phyloP scores from a whole-genome alignment of 345 rosid genomes.

The Bruguiera gymnorhiza region DNA sequence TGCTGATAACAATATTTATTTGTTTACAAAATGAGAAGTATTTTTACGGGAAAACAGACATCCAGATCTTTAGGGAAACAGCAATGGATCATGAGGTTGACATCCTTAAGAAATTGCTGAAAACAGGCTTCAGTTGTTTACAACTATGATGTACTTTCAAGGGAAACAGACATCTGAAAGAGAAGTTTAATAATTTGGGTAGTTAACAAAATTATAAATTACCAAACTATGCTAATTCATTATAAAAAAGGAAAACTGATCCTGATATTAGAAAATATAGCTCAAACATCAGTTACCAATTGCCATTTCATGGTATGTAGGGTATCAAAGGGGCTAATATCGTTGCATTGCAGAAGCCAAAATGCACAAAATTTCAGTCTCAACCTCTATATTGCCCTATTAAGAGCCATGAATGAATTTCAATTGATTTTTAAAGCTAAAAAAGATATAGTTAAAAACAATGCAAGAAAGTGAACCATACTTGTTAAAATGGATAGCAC shows the following conservation, averaged over 20 bases:
- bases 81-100: too few relatives aligned
- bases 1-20: too few relatives aligned
- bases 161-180: too few relatives aligned
- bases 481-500: slow-evolving; percentile 87
- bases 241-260: neutral
- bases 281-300: neutral
- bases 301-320: neutral
- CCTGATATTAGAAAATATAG: neutral
- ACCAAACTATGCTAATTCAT: neutral
- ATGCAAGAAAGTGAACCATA: slow-evolving; percentile 17
- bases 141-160: too few relatives aligned
- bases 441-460: neutral
- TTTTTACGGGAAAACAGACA: too few relatives aligned
- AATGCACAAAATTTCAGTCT: neutral
- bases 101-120: too few relatives aligned
- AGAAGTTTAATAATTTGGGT: neutral
- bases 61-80: too few relatives aligned
- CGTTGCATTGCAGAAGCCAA: neutral
- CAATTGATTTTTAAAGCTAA: neutral
- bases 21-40: too few relatives aligned
- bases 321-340: neutral
- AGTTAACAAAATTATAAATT: neutral
- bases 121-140: too few relatives aligned
- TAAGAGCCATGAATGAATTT: neutral
- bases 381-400: neutral